Evolutionary conservation across 805 yeast genomes (phyloP).

Genomic region (Myxozyma lipomycoides): DNA sequence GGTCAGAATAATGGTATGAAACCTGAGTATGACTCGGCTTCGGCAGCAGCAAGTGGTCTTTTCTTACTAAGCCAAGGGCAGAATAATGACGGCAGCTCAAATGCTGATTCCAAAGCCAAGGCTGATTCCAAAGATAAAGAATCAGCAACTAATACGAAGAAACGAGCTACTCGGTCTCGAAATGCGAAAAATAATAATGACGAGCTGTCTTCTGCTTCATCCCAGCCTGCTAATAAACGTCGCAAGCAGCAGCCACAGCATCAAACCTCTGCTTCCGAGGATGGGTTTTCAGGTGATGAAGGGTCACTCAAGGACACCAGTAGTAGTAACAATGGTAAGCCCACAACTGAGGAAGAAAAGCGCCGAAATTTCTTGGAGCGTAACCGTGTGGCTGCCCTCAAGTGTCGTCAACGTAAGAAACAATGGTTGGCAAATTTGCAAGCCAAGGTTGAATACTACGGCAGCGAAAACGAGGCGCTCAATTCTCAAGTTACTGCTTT

Average conservation of each 20-base stretch:
- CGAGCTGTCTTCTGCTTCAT: constrained; percentile 9
- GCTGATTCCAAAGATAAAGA: constrained; percentile 25
- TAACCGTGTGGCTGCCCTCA: constrained; percentile 91
- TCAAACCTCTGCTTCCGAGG: neutral
- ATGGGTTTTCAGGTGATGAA: neutral
- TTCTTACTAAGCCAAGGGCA: constrained; percentile 35
- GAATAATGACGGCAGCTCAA: constrained; percentile 11
- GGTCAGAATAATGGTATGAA: neutral
- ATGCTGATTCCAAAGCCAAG: too few species aligned
- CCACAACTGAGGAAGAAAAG: constrained; percentile 67
- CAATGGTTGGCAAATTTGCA: constrained; percentile 81
- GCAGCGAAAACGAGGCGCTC: constrained; percentile 64
- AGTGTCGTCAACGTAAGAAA: constrained; percentile 92
- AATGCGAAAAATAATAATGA: too few species aligned
- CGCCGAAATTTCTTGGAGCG: constrained; percentile 77
- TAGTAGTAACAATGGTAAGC: constrained; percentile 5
- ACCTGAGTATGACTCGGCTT: constrained; percentile 19
- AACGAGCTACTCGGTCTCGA: constrained; percentile 4
- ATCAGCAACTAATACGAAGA: constrained; percentile 18
- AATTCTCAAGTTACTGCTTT: constrained; percentile 55
- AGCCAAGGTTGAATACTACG: constrained; percentile 65
- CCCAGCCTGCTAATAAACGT: neutral
- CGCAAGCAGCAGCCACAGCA: constrained; percentile 7
- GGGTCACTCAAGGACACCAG: neutral
- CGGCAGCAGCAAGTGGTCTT: constrained; percentile 36